Evolutionary conservation across 768 basidiomycete species (phyloP).

Genomic region (Termitomyces eurrhizus): DNA sequence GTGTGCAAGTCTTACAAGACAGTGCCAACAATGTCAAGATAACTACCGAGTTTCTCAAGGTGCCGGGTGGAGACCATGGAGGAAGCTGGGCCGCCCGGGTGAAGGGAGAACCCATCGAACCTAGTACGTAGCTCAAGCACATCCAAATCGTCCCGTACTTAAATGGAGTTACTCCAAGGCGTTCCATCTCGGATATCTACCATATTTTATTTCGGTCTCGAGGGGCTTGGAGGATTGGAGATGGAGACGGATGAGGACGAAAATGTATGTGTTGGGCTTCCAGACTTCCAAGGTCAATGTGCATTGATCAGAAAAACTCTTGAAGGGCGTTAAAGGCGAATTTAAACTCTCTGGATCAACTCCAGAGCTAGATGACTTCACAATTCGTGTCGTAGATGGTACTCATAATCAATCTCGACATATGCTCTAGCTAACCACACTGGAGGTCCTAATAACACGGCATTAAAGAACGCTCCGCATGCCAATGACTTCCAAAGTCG

Average conservation of each 20-base stretch:
- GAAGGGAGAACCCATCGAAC: conserved; percentile 72
- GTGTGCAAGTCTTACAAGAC: conserved; percentile 82
- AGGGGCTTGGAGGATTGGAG: conserved; percentile 80
- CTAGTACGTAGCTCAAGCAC: conserved; percentile 38
- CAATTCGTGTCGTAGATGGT: conserved; percentile 79
- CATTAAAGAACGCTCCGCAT: conserved; percentile 51
- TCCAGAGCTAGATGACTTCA: conserved; percentile 80
- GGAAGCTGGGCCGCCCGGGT: conserved; percentile 89
- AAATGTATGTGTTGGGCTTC: conserved; percentile 46
- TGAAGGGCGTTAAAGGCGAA: conserved; percentile 70
- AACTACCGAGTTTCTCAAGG: conserved; percentile 81
- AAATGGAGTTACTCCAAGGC: conserved; percentile 20
- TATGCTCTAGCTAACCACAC: conserved; percentile 4
- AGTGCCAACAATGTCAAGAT: conserved; percentile 79
- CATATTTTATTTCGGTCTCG: conserved; percentile 85
- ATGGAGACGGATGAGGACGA: conserved; percentile 76
- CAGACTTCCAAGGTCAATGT: background rate
- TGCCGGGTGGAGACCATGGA: conserved; percentile 76
- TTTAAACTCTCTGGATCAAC: conserved; percentile 70
- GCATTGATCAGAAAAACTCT: background rate
- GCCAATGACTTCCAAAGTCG: conserved; percentile 53
- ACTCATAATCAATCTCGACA: conserved; percentile 2
- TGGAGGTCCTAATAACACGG: conserved; percentile 57
- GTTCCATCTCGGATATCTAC: conserved; percentile 64
- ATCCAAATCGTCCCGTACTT: background rate